Base-by-base conservation (phyloP, 805 yeast species). In the Yamadazyma scolyti region DNA sequence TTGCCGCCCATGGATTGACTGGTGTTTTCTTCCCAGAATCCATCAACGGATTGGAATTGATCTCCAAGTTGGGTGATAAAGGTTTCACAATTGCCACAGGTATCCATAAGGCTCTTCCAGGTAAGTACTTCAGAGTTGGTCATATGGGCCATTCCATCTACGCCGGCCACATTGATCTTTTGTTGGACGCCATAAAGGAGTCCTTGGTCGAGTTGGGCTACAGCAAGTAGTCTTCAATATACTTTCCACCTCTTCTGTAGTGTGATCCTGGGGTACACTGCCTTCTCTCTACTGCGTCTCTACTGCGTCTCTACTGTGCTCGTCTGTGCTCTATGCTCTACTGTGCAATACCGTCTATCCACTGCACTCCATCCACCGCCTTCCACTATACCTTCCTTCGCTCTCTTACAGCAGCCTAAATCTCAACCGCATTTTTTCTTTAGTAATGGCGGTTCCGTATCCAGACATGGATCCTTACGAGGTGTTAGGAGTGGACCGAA, bases 1-100 rank as follows among this genome's bases (percentile, higher is more conserved):
- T 73, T 30, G 82, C 85, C n/a, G 95, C 96, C 10, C 82, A 85
- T 56, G 96, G 96, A 6, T 68, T 89, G 46, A 75, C 95, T 8
- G 95, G 94, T 3, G 76, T 79, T 28, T 89, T 84, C 65, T 77
- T 81, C 65, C 95, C 95, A 16, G 83, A 79, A 33, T 78, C 78
- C 20, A 61, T 83, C 39, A 66, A 76, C 36, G 88, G 90, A 18
- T 65, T 78, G n/a, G 79, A 77, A 31, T 69, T 85, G 28, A 65
- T 86, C 39, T 61, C 70, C 26, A 57, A 68, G 26, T 59, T 85
- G 42, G 75, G 79, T 39, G 71, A 76, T 44, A 74, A 77, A 45
- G 89, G 88, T 12, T 75, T 83, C 50, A 75, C 81, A 15, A 73
- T 89, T 28, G 96, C 97, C 27, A 94, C 93, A 29, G 97, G 97